Base-by-base conservation (phyloP, 129 eudicot species). In the Flaveria ramosissima region DNA sequence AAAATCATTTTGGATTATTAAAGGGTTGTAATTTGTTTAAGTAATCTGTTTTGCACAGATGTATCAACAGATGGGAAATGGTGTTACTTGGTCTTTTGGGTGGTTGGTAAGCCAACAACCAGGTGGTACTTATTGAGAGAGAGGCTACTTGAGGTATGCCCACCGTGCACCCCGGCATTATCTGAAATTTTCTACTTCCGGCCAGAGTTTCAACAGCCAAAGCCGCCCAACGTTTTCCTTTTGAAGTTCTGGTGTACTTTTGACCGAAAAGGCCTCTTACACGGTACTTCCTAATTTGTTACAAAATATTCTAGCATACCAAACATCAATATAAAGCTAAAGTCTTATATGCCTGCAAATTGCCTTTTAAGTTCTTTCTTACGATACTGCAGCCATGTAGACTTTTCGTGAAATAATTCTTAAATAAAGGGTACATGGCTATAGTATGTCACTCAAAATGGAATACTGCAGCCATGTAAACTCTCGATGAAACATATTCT, bases 81-180 rank as follows among this genome's bases (percentile, higher is more conserved):
- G 96, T 90, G 96, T 75, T 90, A 90, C 81, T 52, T 90, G 23
- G 88, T 90, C 15, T 87, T 90, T 67, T 90, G 89, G 88, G 92
- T 90, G 12, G 83, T 83, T 71, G 96, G 88, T 0, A 85, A 82
- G 83, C 83, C 85, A 63, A 77, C 82, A 56, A 87, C 92, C 21
- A 75, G 76, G 57, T 90, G 96, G 96, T 69, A 82, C 48, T 77
- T 87, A 65, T 63, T 90, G 53, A 85, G 82, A 80, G 83, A 77
- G 48, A 85, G 92, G 76, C 79, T 88, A 42, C 84, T 85, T 52
- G 89, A 88, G 47, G 92, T 83, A 23, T 88, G 92, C 66, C 92
- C 92, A 6, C 79, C 79, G 7, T 85, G 89, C 82, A 82, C 88
- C 14, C 92, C 84, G 1, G 83, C 92, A 16, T 71, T 77, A 3